A percentile compares a stretch with the other conserved stretches of the same genome.
These are phyloP conservation scores for Pseudocercospora fuligena DNA, from an alignment of 2,329 filamentous ascomycete genomes.

Conservation along the genomic window DNA sequence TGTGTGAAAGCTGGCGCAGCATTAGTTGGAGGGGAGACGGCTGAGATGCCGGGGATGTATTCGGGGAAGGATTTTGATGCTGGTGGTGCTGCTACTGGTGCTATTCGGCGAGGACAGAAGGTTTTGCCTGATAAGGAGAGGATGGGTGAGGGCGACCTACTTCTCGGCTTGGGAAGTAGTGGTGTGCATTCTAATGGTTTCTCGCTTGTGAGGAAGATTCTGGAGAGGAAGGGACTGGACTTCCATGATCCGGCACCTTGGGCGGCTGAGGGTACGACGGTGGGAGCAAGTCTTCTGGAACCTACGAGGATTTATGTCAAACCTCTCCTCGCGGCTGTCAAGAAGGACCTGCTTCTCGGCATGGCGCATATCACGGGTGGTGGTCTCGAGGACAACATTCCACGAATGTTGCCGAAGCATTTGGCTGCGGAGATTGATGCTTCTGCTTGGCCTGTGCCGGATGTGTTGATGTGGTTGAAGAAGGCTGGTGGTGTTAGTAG, in stretches of 20 bases:
- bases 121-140: slow-evolving; percentile 75
- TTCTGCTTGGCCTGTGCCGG: slow-evolving; percentile 72
- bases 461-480: slow-evolving; percentile 88
- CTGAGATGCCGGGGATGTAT: slow-evolving; percentile 98
- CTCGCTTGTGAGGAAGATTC: slow-evolving; percentile 90
- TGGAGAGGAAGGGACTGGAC: slow-evolving; percentile 72
- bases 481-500: slow-evolving; percentile 70
- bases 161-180: slow-evolving; percentile 82
- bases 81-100: slow-evolving; percentile 86
- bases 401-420: slow-evolving; percentile 81
- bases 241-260: slow-evolving; percentile 80
- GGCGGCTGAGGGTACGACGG: slow-evolving; percentile 66
- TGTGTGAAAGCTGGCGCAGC: slow-evolving; percentile 86
- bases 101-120: slow-evolving; percentile 67
- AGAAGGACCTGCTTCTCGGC: slow-evolving; percentile 75
- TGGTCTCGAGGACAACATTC: slow-evolving; percentile 90
- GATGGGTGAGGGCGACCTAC: slow-evolving; percentile 82
- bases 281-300: slow-evolving; percentile 80
- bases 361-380: slow-evolving; percentile 97
- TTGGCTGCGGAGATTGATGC: slow-evolving; percentile 84
- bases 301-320: slow-evolving; percentile 95
- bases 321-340: slow-evolving; percentile 62
- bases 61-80: slow-evolving; percentile 88
- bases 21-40: slow-evolving; percentile 94
- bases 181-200: slow-evolving; percentile 97